Base-by-base conservation (phyloP, 1,284 basidiomycete genomes). In the Fereydounia khargensis region DNA sequence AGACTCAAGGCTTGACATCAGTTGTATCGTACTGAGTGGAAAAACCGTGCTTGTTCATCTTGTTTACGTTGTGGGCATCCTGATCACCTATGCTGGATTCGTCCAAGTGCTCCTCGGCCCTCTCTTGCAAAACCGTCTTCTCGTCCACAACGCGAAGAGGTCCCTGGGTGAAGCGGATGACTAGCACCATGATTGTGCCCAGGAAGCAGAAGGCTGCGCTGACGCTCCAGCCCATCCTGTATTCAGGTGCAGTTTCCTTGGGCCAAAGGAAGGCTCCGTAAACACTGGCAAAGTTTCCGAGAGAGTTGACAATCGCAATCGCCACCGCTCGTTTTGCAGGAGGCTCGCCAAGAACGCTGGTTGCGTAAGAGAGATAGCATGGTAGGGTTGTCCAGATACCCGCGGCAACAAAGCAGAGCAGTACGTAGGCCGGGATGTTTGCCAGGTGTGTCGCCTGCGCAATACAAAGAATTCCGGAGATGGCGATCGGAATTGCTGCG, bases 331-430 rank as follows among this genome's bases (percentile, higher is more conserved):
- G 65, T 61, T 79, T 79, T 49, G 78, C 76, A 42, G 78, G 68
- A 35, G 78, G 55, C 51, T 77, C 77, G 16, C 75, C 70, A 8
- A 78, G 70, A 74, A 77, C 79, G 17, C 77, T 75, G 24, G 79
- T 70, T 22, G 53, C 41, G 25, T 42, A 27, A 4, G 35, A 21
- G 6, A 36, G 18, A 6, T 72, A 70, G 28, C 80, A 65, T 6
- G 79, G 79, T 19, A 76, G 77, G 1, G 77, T 70, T 18, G 79
- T 77, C 56, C 79, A 80, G 32, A 80, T 76, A 20, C 70, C 76
- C 3, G 76, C 79, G 37, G 79, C 79, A 13, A 73, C 79, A 45
- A 81, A 73, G 55, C 79, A 80, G 32, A 81, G 66, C 58, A 80
- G 78, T 27, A 77, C 78, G 60, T 80, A 79, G 56, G 79, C 71